Conservation (phyloP, 345 rosid species). For the Eucalyptus marginata region DNA sequence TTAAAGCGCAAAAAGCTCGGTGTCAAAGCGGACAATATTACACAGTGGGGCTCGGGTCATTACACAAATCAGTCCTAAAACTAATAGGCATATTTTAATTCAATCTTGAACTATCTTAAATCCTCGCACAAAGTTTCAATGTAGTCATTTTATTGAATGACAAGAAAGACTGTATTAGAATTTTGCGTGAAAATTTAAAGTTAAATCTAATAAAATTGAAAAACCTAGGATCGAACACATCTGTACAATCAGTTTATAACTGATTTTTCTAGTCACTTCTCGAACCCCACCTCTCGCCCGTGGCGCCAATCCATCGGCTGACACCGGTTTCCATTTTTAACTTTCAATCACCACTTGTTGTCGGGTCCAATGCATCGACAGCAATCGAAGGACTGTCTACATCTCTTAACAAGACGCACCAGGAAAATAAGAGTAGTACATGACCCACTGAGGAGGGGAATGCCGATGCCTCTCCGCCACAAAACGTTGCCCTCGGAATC, state of each 20-base stretch:
- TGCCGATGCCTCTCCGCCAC: background rate
- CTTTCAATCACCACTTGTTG: background rate
- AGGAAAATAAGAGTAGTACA: background rate
- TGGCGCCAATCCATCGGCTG: background rate
- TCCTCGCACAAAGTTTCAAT: background rate
- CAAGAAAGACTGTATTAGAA: fast-evolving
- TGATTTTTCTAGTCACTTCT: background rate
- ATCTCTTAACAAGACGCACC: background rate
- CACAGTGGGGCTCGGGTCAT: no score
- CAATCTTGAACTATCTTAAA: fast-evolving
- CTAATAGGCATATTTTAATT: background rate
- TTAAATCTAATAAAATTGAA: background rate
- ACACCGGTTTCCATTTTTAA: background rate
- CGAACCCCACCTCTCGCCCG: background rate
- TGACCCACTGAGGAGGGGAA: background rate
- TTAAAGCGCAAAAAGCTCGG: no score
- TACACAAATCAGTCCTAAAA: background rate
- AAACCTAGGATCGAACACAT: fast-evolving
- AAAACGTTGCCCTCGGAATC: background rate
- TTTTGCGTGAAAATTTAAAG: fast-evolving
- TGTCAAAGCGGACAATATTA: no score
- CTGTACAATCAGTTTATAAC: fast-evolving
- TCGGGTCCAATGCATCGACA: background rate
- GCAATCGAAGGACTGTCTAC: background rate
- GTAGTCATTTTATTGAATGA: no score